phyloP scores from a whole-genome alignment of 2,329 filamentous ascomycete genomes.

The Sporothrix inflata region DNA sequence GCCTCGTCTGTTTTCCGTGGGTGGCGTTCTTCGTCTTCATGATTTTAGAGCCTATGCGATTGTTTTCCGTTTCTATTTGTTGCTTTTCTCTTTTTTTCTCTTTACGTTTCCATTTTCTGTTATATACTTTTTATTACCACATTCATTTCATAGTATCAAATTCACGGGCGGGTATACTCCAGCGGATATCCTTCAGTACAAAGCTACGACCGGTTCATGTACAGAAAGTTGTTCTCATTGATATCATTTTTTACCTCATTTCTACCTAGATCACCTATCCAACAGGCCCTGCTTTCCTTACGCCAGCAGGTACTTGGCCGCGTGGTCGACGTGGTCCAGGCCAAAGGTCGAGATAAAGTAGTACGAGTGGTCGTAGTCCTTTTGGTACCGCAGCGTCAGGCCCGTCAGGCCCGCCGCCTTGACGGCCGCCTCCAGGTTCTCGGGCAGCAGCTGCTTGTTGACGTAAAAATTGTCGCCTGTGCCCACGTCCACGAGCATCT shows the following conservation, averaged over 20 bases:
- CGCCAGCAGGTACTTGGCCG: conserved; percentile 73
- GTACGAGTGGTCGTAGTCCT: conserved; percentile 96
- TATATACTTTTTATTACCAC: background rate
- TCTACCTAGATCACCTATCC: no score
- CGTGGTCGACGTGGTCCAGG: conserved; percentile 88
- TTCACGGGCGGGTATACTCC: background rate
- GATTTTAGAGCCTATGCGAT: background rate
- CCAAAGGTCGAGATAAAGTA: conserved; percentile 93
- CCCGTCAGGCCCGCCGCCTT: conserved; percentile 74
- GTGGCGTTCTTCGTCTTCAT: conserved; percentile 4
- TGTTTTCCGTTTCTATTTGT: background rate
- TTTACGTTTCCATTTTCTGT: background rate
- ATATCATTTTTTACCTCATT: no score
- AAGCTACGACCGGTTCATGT: no score
- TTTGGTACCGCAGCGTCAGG: conserved; percentile 79
- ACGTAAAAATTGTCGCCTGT: conserved; percentile 97
- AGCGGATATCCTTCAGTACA: background rate
- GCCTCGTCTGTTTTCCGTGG: conserved; percentile 22
- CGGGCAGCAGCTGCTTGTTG: conserved; percentile 85
- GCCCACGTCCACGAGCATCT: conserved; percentile 87
- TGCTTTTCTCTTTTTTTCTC: background rate
- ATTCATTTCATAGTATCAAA: conserved; percentile 5
- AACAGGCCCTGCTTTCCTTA: no score
- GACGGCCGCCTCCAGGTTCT: conserved; percentile 84
- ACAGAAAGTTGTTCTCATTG: no score